Evolutionary conservation across 164 flowering plant species (phyloP).

Genomic region (Berberis vulgaris): DNA sequence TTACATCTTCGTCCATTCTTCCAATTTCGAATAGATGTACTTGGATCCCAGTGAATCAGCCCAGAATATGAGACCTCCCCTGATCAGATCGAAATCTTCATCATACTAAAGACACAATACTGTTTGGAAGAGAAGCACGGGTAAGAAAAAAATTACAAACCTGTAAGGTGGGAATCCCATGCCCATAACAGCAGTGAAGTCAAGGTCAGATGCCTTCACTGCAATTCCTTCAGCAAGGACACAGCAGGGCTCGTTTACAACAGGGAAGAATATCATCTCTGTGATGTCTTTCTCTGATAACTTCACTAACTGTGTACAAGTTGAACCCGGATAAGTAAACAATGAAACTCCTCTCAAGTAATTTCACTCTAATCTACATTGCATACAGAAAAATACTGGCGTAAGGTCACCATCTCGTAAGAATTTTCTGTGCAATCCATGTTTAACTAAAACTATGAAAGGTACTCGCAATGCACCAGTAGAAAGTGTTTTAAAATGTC

Average conservation of each 20-base stretch:
- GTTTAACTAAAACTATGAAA: too few species aligned
- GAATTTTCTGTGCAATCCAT: too few species aligned
- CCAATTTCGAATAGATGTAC: constrained; percentile 65
- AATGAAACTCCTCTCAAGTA: too few species aligned
- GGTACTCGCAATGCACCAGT: too few species aligned
- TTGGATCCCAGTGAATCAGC: constrained; percentile 79
- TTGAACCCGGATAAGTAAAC: neutral
- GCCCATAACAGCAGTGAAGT: constrained; percentile 79
- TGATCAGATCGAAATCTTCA: constrained; percentile 17
- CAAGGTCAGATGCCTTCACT: constrained; percentile 84
- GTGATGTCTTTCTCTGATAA: constrained; percentile 63
- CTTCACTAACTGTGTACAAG: constrained; percentile 35
- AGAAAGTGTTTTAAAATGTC: too few species aligned
- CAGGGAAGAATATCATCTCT: constrained; percentile 92
- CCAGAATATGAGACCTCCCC: constrained; percentile 93
- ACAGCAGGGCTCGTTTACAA: constrained; percentile 91
- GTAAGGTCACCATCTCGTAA: too few species aligned
- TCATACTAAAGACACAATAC: neutral
- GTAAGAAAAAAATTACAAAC: constrained; percentile 21
- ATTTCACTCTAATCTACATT: too few species aligned
- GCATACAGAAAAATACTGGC: too few species aligned
- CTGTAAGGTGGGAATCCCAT: constrained; percentile 97
- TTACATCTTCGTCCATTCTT: constrained; percentile 61
- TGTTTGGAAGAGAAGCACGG: neutral
- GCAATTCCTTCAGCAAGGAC: constrained; percentile 83